Evolutionary conservation across 768 basidiomycete genomes (phyloP).

Genomic region (Tephrocybe sp.): DNA sequence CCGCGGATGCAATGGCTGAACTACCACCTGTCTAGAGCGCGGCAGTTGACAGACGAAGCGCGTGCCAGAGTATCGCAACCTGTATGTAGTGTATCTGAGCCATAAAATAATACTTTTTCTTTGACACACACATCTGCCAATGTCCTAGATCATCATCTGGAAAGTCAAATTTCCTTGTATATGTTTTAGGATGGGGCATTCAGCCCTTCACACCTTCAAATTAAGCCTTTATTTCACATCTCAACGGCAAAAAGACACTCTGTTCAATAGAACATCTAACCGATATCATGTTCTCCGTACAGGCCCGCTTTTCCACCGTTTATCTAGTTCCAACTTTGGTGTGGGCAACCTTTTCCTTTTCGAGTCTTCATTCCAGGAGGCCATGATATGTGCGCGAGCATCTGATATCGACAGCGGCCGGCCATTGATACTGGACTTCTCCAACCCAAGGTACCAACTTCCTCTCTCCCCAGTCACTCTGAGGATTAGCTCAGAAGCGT

Average conservation of each 20-base stretch:
- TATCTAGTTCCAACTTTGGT: constrained; percentile 11
- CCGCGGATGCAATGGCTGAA: too few relatives aligned
- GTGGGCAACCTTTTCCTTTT: constrained; percentile 10
- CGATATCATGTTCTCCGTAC: constrained; percentile 12
- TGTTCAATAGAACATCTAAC: not conserved
- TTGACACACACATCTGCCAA: too few relatives aligned
- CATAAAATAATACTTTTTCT: too few relatives aligned
- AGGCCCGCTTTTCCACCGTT: constrained; percentile 27
- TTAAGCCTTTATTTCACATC: not conserved
- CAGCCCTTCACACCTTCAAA: not conserved
- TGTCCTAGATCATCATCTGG: too few relatives aligned
- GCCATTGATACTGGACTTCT: constrained; percentile 25
- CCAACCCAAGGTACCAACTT: constrained; percentile 32
- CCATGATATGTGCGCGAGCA: constrained; percentile 25
- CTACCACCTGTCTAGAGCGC: too few relatives aligned
- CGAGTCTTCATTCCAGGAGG: constrained; percentile 23
- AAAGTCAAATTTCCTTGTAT: too few relatives aligned
- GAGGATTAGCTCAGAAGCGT: constrained; percentile 29
- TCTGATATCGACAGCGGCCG: constrained; percentile 12
- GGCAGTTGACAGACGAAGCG: too few relatives aligned
- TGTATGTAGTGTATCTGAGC: too few relatives aligned
- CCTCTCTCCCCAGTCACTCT: constrained; percentile 26
- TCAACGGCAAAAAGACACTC: not conserved
- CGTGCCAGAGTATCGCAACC: too few relatives aligned
- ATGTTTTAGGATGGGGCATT: too few relatives aligned